phyloP scores from a whole-genome alignment of 805 yeast species.

The Wickerhamomyces xylosicus region DNA sequence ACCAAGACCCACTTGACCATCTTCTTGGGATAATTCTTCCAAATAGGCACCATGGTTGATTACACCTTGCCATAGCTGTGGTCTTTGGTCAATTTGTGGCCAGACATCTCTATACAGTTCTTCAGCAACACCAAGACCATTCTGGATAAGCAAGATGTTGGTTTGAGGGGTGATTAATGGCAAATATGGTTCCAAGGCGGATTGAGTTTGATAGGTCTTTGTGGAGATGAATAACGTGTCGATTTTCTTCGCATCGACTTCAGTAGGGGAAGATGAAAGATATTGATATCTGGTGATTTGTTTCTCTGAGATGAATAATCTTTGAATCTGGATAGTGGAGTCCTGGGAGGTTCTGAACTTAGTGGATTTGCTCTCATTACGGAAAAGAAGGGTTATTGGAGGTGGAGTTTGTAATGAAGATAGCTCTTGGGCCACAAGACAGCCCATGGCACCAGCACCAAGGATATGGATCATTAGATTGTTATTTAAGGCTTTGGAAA shows the following conservation, averaged over 20 bases:
- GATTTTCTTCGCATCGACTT: slow-evolving; percentile 23
- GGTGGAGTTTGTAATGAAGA: slow-evolving; percentile 12
- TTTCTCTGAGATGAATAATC: slow-evolving; percentile 14
- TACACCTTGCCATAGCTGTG: slow-evolving; percentile 64
- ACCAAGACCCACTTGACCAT: slow-evolving; percentile 27
- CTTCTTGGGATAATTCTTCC: slow-evolving; percentile 11
- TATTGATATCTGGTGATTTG: neutral
- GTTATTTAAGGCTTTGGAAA: too few relatives aligned
- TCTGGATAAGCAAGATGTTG: slow-evolving; percentile 66
- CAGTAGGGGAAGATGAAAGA: slow-evolving; percentile 7
- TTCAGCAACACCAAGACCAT: slow-evolving; percentile 80
- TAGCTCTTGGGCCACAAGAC: slow-evolving; percentile 17
- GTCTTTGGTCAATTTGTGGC: slow-evolving; percentile 36
- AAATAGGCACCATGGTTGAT: slow-evolving; percentile 78
- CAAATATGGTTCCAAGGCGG: slow-evolving; percentile 48
- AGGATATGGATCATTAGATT: slow-evolving; percentile 14
- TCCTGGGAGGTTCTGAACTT: slow-evolving; percentile 11
- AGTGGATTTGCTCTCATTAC: slow-evolving; percentile 10
- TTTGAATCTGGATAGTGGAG: slow-evolving; percentile 10
- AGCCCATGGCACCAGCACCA: slow-evolving; percentile 21
- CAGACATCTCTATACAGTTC: slow-evolving; percentile 42
- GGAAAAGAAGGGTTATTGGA: slow-evolving; percentile 11
- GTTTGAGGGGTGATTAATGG: slow-evolving; percentile 40
- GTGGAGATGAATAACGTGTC: slow-evolving; percentile 63
- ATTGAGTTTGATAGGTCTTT: slow-evolving; percentile 64